A percentile compares a stretch with the other conserved stretches of the same genome.
phyloP scores from a whole-genome alignment of 2,329 filamentous ascomycete genomes.

The Aspergillus brasiliensis region DNA sequence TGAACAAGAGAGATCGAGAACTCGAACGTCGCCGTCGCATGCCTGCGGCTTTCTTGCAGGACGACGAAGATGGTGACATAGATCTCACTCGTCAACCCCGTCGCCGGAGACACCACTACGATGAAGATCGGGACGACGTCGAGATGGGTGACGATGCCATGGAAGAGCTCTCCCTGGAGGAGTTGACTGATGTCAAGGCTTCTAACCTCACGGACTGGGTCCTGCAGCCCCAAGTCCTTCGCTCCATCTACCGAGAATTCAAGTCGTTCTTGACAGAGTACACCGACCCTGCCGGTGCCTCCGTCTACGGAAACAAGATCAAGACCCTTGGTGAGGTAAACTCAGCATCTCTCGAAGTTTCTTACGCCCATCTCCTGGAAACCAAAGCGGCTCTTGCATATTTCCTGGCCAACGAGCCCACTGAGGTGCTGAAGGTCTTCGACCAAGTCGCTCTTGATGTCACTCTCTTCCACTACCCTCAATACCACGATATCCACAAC shows the following conservation, averaged over 20 bases:
- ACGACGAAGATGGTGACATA: conserved; percentile 79
- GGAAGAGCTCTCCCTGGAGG: conserved; percentile 91
- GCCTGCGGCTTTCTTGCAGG: conserved; percentile 64
- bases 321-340: conserved; percentile 96
- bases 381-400: conserved; percentile 93
- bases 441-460: conserved; percentile 97
- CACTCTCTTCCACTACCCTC: conserved; percentile 91
- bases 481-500: conserved; percentile 95
- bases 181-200: conserved; percentile 89
- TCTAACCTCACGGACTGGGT: conserved; percentile 95
- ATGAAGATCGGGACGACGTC: conserved; percentile 87
- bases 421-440: conserved; percentile 94
- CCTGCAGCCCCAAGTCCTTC: conserved; percentile 81
- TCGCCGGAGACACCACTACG: conserved; percentile 83
- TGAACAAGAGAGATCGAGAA: conserved; percentile 65
- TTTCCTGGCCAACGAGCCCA: conserved; percentile 91
- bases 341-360: conserved; percentile 92
- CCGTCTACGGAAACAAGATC: conserved; percentile 93
- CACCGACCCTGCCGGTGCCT: conserved; percentile 83
- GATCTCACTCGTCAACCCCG: conserved; percentile 85
- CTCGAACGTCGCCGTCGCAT: conserved; percentile 60
- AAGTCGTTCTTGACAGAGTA: conserved; percentile 96
- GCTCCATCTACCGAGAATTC: conserved; percentile 94
- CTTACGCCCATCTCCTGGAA: conserved; percentile 86
- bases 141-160: conserved; percentile 91